Base-by-base conservation (phyloP, 192 early-diverging fungal species). In the Coemansia sp. region DNA sequence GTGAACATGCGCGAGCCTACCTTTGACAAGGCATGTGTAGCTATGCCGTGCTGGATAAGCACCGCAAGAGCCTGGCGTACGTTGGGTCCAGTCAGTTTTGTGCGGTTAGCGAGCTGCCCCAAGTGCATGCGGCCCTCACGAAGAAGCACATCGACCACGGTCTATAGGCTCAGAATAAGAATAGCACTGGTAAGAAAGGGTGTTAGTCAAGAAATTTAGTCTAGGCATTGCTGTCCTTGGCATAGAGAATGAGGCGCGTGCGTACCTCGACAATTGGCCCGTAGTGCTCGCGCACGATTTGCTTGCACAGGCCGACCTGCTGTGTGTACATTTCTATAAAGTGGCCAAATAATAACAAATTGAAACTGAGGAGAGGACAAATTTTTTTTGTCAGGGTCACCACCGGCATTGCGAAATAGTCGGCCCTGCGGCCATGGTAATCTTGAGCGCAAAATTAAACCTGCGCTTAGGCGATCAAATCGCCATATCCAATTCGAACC, bases 21-120 rank as follows among this genome's bases (percentile, higher is more conserved):
- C 31, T 80, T 63, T 3, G 77, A 50, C 69, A 91, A 89, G 7
- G 92, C 89, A 71, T 91, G 94, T 9, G 88, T 89, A 12, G 81
- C 90, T 3, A 95, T 61, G 71, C 89, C 87, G 79, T 98, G 96
- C 76, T 98, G 96, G 49, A 98, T 92, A 62, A 98, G 82, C 3
- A 95, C 87, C 15, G 92, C 87, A 20, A 98, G 83, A 31, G 84
- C 82, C 75, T 95, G 93, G 24, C 90, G 88, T 10, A 93, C 88
- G 29, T 89, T 84, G 39, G 71, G 70, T 8, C 76, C 61, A 2
- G 80, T 67, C 7, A 92, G 73, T 16, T 82, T 65, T 11, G 88
- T 85, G 27, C 83, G 67, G n/a, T 73, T 80, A 9, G 85, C 74
- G 22, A 95, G 70, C 43, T 72, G 60, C 3, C 55, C 62, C 16